A percentile compares a stretch with the other conserved stretches of the same genome.
Evolutionary conservation across 1,284 basidiomycete genomes (phyloP).

Genomic region (Cystobasidiaceae sp.): DNA sequence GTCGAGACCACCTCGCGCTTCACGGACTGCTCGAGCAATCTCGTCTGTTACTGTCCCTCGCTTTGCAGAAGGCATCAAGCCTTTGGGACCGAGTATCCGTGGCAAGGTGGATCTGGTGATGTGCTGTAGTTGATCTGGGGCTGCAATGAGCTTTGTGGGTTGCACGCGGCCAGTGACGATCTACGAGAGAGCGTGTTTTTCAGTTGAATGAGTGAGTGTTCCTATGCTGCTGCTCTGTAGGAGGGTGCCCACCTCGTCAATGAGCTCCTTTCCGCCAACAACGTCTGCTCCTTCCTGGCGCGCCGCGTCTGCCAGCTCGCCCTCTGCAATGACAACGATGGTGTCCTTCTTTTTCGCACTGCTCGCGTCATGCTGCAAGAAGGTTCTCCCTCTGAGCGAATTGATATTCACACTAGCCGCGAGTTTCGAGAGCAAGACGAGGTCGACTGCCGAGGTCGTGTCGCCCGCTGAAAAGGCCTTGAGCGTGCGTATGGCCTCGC

Average conservation of each 20-base stretch:
- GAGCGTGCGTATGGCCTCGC: constrained; percentile 12
- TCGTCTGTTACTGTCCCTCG: constrained; percentile 91
- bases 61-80: constrained; percentile 90
- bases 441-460: constrained; percentile 60
- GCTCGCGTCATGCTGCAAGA: constrained; percentile 68
- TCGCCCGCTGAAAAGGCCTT: constrained; percentile 35
- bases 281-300: constrained; percentile 74
- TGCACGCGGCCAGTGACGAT: constrained; percentile 60
- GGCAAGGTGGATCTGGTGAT: constrained; percentile 70
- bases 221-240: background rate
- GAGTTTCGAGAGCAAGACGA: constrained; percentile 68
- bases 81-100: constrained; percentile 83
- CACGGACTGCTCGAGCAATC: constrained; percentile 69
- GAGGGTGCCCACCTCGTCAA: constrained; percentile 62
- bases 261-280: constrained; percentile 77
- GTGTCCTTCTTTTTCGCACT: constrained; percentile 57
- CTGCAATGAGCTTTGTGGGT: constrained; percentile 78
- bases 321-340: constrained; percentile 82
- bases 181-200: constrained; percentile 47
- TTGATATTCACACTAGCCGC: constrained; percentile 63
- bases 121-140: constrained; percentile 67
- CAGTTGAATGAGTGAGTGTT: background rate
- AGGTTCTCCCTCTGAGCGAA: constrained; percentile 70
- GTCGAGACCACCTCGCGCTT: constrained; percentile 74
- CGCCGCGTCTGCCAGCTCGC: constrained; percentile 62